Conservation (phyloP, 2,329 filamentous ascomycete species). For the Fusarium transvaalense region DNA sequence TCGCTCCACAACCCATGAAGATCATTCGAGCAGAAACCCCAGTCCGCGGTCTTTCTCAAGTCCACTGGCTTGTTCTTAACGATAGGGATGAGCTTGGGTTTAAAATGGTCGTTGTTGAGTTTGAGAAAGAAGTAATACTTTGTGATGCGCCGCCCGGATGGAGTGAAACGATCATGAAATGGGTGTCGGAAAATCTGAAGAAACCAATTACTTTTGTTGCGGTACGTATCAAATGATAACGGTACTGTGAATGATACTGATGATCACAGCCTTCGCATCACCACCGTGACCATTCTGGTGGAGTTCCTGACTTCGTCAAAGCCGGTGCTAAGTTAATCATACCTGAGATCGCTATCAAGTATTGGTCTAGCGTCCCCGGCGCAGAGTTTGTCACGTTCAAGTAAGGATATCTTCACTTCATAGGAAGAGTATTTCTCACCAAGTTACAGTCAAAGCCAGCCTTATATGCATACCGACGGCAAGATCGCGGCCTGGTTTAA, state of each 20-base stretch:
- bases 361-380: conserved; percentile 22
- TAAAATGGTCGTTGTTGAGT: conserved; percentile 35
- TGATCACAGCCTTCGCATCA: conserved; percentile 25
- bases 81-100: conserved; percentile 8
- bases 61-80: conserved; percentile 32
- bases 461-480: conserved; percentile 10
- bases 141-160: conserved; percentile 27
- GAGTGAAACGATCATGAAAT: conserved; percentile 14
- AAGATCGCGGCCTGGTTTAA: conserved; percentile 26
- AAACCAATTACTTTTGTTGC: conserved; percentile 25
- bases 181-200: conserved; percentile 16
- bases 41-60: background rate
- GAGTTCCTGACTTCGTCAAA: conserved; percentile 11
- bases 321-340: conserved; percentile 18
- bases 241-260: background rate
- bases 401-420: background rate
- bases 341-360: conserved; percentile 13
- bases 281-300: conserved; percentile 31
- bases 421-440: background rate
- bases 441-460: conserved; percentile 12
- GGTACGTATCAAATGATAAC: background rate
- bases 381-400: conserved; percentile 28
- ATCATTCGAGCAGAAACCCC: background rate
- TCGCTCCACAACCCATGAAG: background rate
- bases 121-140: conserved; percentile 30